Conservation (phyloP, 208 protist genomes). For the Porcisia hertigi region DNA sequence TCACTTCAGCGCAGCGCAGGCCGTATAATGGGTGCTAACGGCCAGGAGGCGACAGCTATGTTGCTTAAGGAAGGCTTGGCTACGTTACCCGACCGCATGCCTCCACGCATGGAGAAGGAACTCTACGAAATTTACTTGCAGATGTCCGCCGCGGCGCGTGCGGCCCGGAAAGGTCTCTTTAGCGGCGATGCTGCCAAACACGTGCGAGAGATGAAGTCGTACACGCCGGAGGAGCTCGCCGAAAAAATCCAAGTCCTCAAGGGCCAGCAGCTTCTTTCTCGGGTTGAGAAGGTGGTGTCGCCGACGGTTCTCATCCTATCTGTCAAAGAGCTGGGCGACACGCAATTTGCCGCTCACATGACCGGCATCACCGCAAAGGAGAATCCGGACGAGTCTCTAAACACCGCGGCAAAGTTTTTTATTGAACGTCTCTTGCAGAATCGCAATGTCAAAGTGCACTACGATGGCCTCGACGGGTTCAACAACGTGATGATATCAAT, state of each 20-base stretch:
- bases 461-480: slow-evolving; percentile 79
- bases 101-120: slow-evolving; percentile 65
- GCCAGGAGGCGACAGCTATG: slow-evolving; percentile 65
- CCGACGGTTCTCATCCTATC: slow-evolving; percentile 57
- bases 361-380: slow-evolving; percentile 80
- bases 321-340: slow-evolving; percentile 49
- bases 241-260: slow-evolving; percentile 43
- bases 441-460: slow-evolving; percentile 76
- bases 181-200: slow-evolving; percentile 52
- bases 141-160: slow-evolving; percentile 51
- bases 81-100: slow-evolving; percentile 55
- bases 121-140: slow-evolving; percentile 63
- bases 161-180: slow-evolving; percentile 73
- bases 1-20: slow-evolving; percentile 74
- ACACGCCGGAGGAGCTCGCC: slow-evolving; percentile 46
- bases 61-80: slow-evolving; percentile 80
- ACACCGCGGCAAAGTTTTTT: slow-evolving; percentile 63
- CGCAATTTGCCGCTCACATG: slow-evolving; percentile 75
- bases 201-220: slow-evolving; percentile 63
- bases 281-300: slow-evolving; percentile 81
- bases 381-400: slow-evolving; percentile 37
- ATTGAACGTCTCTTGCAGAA: slow-evolving; percentile 81
- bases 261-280: slow-evolving; percentile 61
- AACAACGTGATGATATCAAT: slow-evolving; percentile 83
- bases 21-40: slow-evolving; percentile 38